phyloP scores from a whole-genome alignment of 345 rosid species.

The Schrenkiella parvula region DNA sequence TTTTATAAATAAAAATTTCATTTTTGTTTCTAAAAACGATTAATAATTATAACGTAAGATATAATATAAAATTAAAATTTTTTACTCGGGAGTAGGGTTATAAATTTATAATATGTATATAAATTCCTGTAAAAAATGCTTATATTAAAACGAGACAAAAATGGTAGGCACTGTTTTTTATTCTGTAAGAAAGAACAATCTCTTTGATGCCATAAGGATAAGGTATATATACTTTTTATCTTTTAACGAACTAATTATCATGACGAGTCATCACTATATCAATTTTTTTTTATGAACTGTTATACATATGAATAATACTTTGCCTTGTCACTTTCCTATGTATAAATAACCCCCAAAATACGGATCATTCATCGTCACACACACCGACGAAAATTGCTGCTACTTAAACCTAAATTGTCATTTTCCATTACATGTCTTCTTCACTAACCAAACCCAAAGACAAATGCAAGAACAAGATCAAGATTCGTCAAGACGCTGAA shows the following conservation, averaged over 20 bases:
- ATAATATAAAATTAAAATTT: neutral
- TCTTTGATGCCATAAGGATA: neutral
- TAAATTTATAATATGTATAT: too few relatives aligned
- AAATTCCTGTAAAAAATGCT: too few relatives aligned
- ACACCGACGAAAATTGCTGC: neutral
- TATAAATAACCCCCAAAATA: neutral
- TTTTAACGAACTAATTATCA: neutral
- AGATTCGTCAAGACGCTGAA: slow-evolving; percentile 1
- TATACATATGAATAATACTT: neutral
- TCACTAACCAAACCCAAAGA: slow-evolving; percentile 22
- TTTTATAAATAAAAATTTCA: neutral
- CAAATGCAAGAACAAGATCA: slow-evolving; percentile 13
- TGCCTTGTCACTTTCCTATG: neutral
- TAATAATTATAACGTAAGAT: neutral
- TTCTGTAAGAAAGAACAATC: neutral
- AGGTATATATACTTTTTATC: neutral
- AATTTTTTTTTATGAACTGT: neutral
- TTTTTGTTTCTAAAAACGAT: neutral
- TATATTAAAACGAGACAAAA: neutral
- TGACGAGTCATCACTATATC: neutral
- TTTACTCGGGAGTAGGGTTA: neutral
- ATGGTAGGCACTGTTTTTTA: neutral
- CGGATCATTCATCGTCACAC: neutral
- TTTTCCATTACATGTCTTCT: slow-evolving; percentile 15
- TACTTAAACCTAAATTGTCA: neutral